Base-by-base conservation (phyloP, 768 basidiomycete species). In the Phanerodontia chrysosporium region DNA sequence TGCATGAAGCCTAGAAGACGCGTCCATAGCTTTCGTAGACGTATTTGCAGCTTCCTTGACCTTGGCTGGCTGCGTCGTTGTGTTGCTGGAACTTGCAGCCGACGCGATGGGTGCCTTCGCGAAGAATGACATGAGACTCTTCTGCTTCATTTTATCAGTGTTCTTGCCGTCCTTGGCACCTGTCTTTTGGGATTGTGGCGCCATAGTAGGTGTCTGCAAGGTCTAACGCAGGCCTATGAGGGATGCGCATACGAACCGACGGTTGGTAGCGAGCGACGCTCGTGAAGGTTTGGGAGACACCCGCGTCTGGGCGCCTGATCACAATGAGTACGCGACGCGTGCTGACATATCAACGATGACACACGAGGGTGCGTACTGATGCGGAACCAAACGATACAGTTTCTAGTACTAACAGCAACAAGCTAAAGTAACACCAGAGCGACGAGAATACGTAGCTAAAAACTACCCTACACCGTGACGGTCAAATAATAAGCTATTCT, bases 121-220 rank as follows among this genome's bases (percentile, higher is more conserved):
- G 62, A 91, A 89, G 73, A 83, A 92, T 3, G 84, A 81, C 69
- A 83, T 84, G 9, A 91, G 77, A 64, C 85, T 89, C 67, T 89
- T 90, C 69, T 91, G 90, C 64, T 87, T 89, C 72, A 77, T 70
- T 14, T 66, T 66, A n/a, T 66, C 67, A 0, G 28, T 25, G 3
- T 35, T 25, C 48, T 36, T 10, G 22, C 29, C 27, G 25, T 28
- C 21, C 55, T 62, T 62, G 12, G 39, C 56, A 1, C 49, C 7
- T 9, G 35, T 5, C 28, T 61, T 61, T 49, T 56, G 49, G 12
- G 32, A 5, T 21, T n/a, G 10, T 30, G 56, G 25, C 25, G 51
- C 48, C 56, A 61, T 57, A 18, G 12, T 44, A 22, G 51, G 22
- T 16, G 14, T 30, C 18, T 12, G 14, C 12, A 27, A 13, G 45